Percentiles rank a stretch among this genome's conserved stretches.
These are phyloP conservation scores for Penicillium longicatenatum DNA, from an alignment of 495 filamentous ascomycete genomes.

Conservation along the genomic window DNA sequence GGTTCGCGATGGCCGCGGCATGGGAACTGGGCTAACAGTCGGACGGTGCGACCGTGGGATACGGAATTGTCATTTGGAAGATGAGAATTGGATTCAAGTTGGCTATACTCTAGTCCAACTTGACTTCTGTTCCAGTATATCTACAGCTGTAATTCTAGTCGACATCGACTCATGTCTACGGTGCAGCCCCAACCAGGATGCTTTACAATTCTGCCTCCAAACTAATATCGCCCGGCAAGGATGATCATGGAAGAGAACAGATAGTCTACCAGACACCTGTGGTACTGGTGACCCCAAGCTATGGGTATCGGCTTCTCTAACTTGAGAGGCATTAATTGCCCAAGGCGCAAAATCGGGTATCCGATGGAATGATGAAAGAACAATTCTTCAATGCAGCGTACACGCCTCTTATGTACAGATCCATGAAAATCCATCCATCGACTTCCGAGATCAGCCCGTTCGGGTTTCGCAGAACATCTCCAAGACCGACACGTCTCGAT, in stretches of 20 bases:
- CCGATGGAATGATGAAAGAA: slow-evolving; percentile 15
- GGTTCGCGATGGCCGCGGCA: background rate
- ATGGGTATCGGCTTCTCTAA: background rate
- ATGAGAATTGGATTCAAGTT: background rate
- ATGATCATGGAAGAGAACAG: background rate
- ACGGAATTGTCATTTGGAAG: background rate
- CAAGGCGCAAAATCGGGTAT: background rate
- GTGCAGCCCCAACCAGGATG: background rate
- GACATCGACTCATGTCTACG: background rate
- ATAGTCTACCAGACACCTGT: background rate
- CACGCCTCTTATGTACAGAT: slow-evolving; percentile 50
- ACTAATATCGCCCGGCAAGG: background rate
- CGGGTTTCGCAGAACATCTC: slow-evolving; percentile 15
- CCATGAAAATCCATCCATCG: slow-evolving; percentile 24
- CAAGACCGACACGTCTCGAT: slow-evolving; percentile 11
- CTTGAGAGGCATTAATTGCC: background rate
- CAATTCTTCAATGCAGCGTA: slow-evolving; percentile 42
- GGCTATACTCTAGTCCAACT: background rate
- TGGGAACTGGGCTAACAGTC: background rate
- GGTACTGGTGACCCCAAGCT: background rate
- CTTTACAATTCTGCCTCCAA: background rate
- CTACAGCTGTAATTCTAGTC: background rate
- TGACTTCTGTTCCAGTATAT: background rate
- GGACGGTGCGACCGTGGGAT: background rate
- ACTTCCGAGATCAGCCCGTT: slow-evolving; percentile 16